phyloP scores from a whole-genome alignment of 2,329 filamentous ascomycete genomes.

The Bipolaris gigantea region DNA sequence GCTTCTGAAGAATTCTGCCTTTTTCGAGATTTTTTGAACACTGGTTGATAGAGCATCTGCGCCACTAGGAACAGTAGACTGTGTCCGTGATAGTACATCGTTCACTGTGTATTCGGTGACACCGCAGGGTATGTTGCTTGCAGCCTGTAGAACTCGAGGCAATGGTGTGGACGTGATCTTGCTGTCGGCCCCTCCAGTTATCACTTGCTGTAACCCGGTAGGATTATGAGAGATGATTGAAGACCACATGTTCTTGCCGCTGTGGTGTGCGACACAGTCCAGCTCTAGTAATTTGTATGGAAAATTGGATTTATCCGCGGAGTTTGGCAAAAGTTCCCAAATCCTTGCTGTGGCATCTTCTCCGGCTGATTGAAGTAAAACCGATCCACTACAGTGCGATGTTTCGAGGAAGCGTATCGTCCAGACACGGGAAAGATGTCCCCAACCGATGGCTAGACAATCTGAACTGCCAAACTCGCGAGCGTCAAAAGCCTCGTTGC shows the following conservation, averaged over 20 bases:
- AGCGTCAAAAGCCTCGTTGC: constrained; percentile 34
- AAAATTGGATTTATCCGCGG: neutral
- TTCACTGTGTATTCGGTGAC: constrained; percentile 31
- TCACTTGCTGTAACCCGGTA: constrained; percentile 16
- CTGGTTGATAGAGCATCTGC: neutral
- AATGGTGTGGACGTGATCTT: constrained; percentile 48
- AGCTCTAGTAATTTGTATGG: constrained; percentile 54
- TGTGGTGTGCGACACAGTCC: constrained; percentile 66
- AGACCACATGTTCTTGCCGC: constrained; percentile 91
- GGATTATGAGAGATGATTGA: constrained; percentile 13
- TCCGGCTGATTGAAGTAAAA: constrained; percentile 71
- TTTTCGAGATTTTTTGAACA: constrained; percentile 26
- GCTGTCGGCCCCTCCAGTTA: constrained; percentile 78
- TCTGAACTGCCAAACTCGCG: constrained; percentile 22
- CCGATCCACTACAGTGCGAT: constrained; percentile 42
- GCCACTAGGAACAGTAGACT: neutral
- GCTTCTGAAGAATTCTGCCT: constrained; percentile 55
- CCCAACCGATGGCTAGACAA: constrained; percentile 74
- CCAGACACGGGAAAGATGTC: constrained; percentile 90
- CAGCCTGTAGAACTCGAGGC: neutral
- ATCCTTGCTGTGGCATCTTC: constrained; percentile 78
- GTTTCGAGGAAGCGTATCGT: constrained; percentile 66
- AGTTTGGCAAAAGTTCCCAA: constrained; percentile 56
- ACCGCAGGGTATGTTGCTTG: neutral
- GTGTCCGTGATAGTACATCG: constrained; percentile 25